These are phyloP conservation scores for Cercospora sp. DNA, from an alignment of 2,329 filamentous ascomycete genomes.

Conservation along the genomic window DNA sequence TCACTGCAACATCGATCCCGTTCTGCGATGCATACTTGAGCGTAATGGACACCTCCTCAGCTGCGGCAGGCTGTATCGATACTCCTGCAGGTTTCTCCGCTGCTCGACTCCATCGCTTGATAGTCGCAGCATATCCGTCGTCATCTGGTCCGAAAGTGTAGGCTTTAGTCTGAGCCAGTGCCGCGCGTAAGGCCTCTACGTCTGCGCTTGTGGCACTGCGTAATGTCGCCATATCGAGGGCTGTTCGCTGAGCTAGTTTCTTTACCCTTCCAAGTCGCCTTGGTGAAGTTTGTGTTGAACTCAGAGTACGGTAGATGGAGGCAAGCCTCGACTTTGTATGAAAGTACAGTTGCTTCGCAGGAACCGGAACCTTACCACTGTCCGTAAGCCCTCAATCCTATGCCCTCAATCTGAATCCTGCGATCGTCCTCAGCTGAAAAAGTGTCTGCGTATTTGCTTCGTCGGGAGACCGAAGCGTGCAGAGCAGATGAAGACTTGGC, in stretches of 20 bases:
- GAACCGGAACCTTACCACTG: too few relatives aligned
- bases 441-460: too few relatives aligned
- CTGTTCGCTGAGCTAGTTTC: too few relatives aligned
- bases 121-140: constrained; percentile 24
- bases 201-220: constrained; percentile 17
- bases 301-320: too few relatives aligned
- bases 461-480: too few relatives aligned
- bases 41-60: constrained; percentile 43
- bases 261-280: neutral
- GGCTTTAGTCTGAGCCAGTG: constrained; percentile 22
- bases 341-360: too few relatives aligned
- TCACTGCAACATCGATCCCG: constrained; percentile 53
- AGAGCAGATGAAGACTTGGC: too few relatives aligned
- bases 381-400: too few relatives aligned
- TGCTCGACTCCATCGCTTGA: constrained; percentile 31
- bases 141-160: constrained; percentile 23
- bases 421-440: too few relatives aligned
- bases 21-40: constrained; percentile 49
- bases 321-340: too few relatives aligned
- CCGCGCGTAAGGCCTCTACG: constrained; percentile 22
- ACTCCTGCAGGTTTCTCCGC: constrained; percentile 41
- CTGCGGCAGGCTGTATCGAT: constrained; percentile 46
- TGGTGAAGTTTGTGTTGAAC: neutral
- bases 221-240: neutral
- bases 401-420: too few relatives aligned